phyloP scores from a whole-genome alignment of 805 yeast genomes.

The Candida parachauliodes region DNA sequence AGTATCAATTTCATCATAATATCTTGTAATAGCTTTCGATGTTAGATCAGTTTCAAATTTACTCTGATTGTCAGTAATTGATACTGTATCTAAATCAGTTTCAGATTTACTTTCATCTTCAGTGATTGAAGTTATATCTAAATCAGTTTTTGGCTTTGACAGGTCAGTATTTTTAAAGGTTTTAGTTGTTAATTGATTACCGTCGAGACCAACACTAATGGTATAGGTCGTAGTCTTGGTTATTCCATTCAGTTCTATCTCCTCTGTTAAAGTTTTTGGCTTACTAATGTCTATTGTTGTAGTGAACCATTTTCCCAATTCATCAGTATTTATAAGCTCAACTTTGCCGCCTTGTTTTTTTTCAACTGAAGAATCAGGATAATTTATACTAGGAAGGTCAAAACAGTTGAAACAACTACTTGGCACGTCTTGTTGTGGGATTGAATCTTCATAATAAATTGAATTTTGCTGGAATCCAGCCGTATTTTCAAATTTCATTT shows the following conservation, averaged over 20 bases:
- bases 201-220: conserved; percentile 1
- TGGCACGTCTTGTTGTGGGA: not conserved
- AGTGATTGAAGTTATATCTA: too few species aligned
- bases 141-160: too few species aligned
- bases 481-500: not conserved
- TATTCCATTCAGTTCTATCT: not conserved
- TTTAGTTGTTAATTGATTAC: not conserved
- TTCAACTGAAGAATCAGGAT: not conserved
- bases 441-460: not conserved
- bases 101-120: not conserved
- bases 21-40: too few species aligned
- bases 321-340: not conserved
- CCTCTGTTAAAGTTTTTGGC: not conserved
- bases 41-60: too few species aligned
- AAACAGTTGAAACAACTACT: not conserved
- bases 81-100: too few species aligned
- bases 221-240: not conserved
- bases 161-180: too few species aligned
- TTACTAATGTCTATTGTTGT: not conserved
- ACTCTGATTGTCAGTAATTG: too few species aligned
- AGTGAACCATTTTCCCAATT: not conserved
- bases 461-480: not conserved
- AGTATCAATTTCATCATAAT: too few species aligned
- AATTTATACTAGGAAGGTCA: not conserved
- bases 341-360: not conserved